Evolutionary conservation across 495 filamentous ascomycete genomes (phyloP), one percentile per base, ranked within the genome.

Genomic region (Cercophora sp.): DNA sequence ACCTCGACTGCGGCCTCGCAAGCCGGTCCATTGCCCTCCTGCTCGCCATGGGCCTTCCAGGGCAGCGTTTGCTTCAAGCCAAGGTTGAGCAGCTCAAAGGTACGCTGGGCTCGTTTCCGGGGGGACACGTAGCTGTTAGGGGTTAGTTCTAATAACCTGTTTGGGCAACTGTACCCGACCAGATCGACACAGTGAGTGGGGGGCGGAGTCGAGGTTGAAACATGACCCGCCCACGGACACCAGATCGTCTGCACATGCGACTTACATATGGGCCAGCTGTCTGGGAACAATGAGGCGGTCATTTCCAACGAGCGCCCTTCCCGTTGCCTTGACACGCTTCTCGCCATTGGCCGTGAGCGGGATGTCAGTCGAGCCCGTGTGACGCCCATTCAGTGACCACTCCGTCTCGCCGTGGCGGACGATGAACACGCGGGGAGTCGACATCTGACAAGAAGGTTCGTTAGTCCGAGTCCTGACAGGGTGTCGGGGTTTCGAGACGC

Each of bases 321-420:
- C 89, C 0, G 93, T 95, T 9, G 90, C 85, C 47, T 74, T 75
- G 52, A 97, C 82, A 19, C 91, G 80, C 62, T 84, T 87, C 72
- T 96, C 91, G 27, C 93, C 93, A 66, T 89, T 89, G 10, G 80
- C 68, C 1, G 93, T 98, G 8, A 98, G 75, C 0, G 89, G 82
- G 18, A 98, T 84, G 56, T 98, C 93, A 22, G 86, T 89, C 22
- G 72, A 79, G 41, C 92, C 88, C 0, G 93, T 98, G 73, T 98
- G 92, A 19, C 86, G 83, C 52, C 91, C 93, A 61, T 88, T 90
- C 32, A 96, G 80, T 1, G 91, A 96, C 93, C 93, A 98, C 78
- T 94, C 89, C 2, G 93, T 98, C 71, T 98, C 93, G 70, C 81
- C 81, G 61, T 98, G 93, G 57, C 93, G 88, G 72, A 93, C 76